Evolutionary conservation across 176 grass and related monocot genomes (phyloP).

Genomic region (Hordeum marinum): DNA sequence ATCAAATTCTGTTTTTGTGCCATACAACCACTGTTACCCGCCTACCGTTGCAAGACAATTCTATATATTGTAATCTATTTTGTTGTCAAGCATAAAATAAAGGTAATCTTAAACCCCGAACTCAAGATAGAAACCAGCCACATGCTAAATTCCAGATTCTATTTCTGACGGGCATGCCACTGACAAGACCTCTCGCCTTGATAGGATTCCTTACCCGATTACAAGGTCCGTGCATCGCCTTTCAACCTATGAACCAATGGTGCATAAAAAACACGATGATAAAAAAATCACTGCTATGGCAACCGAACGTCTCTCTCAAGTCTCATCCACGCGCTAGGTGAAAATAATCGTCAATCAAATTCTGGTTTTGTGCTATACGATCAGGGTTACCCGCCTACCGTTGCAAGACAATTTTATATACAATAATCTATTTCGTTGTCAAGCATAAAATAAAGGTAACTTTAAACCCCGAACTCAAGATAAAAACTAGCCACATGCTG

Average conservation of each 20-base stretch:
- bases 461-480: no score
- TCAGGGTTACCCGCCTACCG: no score
- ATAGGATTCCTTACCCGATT: not conserved
- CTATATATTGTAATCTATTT: no score
- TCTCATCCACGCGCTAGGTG: no score
- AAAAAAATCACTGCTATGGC: not conserved
- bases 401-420: no score
- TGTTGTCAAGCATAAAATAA: not conserved
- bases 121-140: not conserved
- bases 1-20: no score
- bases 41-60: no score
- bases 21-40: no score
- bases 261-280: not conserved
- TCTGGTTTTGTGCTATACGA: no score
- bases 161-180: not conserved
- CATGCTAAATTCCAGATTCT: not conserved
- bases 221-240: not conserved
- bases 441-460: not conserved
- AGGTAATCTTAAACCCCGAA: not conserved
- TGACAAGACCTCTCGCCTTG: not conserved
- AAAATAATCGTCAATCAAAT: no score
- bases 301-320: not conserved
- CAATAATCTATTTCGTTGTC: no score
- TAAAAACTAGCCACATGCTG: not conserved
- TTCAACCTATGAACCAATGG: not conserved